Evolutionary conservation across 2,329 filamentous ascomycete genomes (phyloP).

Genomic region (Chrysosporium queenslandicum): DNA sequence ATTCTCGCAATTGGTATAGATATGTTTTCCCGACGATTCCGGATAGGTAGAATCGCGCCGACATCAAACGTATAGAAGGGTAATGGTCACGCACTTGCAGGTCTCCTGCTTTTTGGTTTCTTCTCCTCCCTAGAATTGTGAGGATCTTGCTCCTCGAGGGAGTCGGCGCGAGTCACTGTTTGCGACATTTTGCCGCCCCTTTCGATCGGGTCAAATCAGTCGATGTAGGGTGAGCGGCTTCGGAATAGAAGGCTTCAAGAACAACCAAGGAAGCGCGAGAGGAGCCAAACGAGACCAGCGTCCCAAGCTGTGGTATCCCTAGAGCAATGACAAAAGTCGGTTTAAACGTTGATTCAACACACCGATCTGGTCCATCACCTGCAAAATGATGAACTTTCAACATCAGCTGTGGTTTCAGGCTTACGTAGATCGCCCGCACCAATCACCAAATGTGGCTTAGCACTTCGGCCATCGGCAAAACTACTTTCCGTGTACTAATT

Average conservation of each 20-base stretch:
- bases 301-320: no score
- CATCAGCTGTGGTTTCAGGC: background rate
- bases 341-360: no score
- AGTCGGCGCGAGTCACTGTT: slow-evolving; percentile 33
- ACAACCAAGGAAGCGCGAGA: no score
- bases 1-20: background rate
- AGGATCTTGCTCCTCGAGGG: slow-evolving; percentile 37
- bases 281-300: no score
- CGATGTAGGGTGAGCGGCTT: no score
- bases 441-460: slow-evolving; percentile 3
- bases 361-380: background rate
- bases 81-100: slow-evolving; percentile 57
- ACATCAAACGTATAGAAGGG: background rate
- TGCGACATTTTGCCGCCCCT: slow-evolving; percentile 30
- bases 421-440: slow-evolving; percentile 3
- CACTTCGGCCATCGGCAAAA: background rate
- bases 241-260: no score
- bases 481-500: background rate
- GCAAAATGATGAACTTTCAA: slow-evolving; percentile 3
- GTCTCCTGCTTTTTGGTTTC: slow-evolving; percentile 84
- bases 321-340: no score
- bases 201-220: background rate
- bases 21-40: background rate
- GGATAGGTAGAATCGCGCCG: slow-evolving; percentile 11
- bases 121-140: slow-evolving; percentile 45